Evolutionary conservation across 139 green algal species (phyloP).

Genomic region (Medakamo hakoo): DNA sequence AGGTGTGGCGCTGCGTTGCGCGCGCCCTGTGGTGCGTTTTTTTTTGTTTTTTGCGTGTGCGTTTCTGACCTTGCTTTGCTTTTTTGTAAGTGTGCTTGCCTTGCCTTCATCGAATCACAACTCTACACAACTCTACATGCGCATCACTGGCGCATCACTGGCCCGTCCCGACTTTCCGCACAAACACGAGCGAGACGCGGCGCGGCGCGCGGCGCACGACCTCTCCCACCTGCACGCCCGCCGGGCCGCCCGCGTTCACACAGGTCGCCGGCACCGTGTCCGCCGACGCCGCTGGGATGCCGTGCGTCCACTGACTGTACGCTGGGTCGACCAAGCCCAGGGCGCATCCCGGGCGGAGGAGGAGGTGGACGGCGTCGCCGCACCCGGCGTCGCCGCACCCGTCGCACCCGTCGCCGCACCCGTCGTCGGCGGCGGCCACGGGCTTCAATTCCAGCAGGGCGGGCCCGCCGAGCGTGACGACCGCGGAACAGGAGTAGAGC

Average conservation of each 20-base stretch:
- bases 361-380: constrained; percentile 2
- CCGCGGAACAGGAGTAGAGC: constrained; percentile 5
- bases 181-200: constrained; percentile 9
- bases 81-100: neutral
- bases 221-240: neutral
- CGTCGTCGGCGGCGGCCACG: too few species aligned
- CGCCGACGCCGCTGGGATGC: constrained; percentile 1
- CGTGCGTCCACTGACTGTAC: constrained; percentile 2
- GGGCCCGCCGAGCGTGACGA: constrained; percentile 7
- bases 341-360: constrained; percentile 1
- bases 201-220: neutral
- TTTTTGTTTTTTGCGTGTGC: neutral
- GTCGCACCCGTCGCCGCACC: too few species aligned
- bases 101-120: too few species aligned
- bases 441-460: constrained; percentile 8
- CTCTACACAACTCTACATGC: neutral
- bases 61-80: neutral
- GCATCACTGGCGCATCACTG: neutral
- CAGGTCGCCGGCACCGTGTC: constrained; percentile 3
- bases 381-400: neutral
- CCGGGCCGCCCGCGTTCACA: constrained; percentile 1
- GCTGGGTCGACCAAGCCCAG: neutral
- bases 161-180: constrained; percentile 1
- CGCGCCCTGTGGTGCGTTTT: too few species aligned
- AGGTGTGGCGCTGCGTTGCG: too few species aligned